A percentile compares a stretch with the other conserved stretches of the same genome.
Conservation (phyloP, 225 moss, liverwort and hornwort species). For the Pseudoscleropodium purum region DNA sequence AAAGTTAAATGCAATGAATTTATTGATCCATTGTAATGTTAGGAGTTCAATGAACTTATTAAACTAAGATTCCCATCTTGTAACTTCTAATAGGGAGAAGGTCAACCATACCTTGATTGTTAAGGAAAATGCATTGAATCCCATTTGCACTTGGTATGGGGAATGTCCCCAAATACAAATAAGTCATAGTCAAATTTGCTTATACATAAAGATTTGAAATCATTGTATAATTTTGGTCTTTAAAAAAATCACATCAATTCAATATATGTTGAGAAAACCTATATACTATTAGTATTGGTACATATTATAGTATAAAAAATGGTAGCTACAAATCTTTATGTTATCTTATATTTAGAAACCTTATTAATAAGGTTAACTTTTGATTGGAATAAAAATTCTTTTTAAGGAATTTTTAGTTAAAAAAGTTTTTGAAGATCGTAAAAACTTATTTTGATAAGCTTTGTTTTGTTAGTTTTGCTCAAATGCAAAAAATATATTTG, state of each 20-base stretch:
- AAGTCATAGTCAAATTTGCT: background rate
- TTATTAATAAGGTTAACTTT: background rate
- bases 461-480: background rate
- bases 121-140: background rate
- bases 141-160: background rate
- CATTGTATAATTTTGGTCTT: background rate
- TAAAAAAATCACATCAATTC: background rate
- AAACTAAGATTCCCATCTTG: rapidly evolving
- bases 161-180: background rate
- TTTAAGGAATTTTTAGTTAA: background rate
- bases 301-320: background rate
- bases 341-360: background rate
- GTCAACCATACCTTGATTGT: rapidly evolving
- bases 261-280: background rate
- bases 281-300: background rate
- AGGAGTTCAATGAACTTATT: background rate
- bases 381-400: background rate
- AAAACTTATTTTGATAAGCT: background rate
- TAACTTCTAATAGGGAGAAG: background rate
- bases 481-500: background rate
- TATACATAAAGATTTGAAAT: background rate
- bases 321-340: background rate
- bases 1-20: background rate
- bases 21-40: background rate
- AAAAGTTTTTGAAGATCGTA: background rate